These are phyloP conservation scores for Dioscorea cayenensis DNA, from an alignment of 116 monocot genomes.

Conservation along the genomic window DNA sequence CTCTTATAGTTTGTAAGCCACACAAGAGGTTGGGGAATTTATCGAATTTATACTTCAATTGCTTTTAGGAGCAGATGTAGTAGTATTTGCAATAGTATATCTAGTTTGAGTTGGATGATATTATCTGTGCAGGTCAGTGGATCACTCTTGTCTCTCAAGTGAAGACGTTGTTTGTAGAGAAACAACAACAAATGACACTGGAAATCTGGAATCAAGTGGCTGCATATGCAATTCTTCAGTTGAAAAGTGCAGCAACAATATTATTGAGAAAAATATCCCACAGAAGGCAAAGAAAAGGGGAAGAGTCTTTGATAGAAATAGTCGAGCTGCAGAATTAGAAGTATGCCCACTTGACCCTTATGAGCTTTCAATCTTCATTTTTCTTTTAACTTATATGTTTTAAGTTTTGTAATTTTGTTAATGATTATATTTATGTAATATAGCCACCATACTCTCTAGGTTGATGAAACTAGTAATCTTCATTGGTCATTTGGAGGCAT, in stretches of 20 bases:
- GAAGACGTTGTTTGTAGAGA: slow-evolving; percentile 17
- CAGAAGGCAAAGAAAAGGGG: slow-evolving; percentile 63
- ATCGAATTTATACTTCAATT: no score
- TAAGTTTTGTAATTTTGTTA: not conserved
- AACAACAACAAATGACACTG: slow-evolving; percentile 8
- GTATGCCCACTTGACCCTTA: slow-evolving; percentile 25
- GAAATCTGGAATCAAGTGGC: slow-evolving; percentile 9
- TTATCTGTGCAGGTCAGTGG: slow-evolving; percentile 18
- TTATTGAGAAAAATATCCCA: slow-evolving; percentile 9
- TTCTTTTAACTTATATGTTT: not conserved
- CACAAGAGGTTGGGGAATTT: no score
- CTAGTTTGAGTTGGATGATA: not conserved
- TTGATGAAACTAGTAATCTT: no score
- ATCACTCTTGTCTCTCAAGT: slow-evolving; percentile 8
- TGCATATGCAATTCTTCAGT: slow-evolving; percentile 6
- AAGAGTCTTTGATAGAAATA: slow-evolving; percentile 70
- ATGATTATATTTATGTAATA: no score
- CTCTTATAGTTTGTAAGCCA: no score
- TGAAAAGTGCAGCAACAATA: slow-evolving; percentile 2
- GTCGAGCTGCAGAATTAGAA: slow-evolving; percentile 65
- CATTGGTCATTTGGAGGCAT: no score
- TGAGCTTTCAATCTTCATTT: not conserved
- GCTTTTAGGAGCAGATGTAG: no score
- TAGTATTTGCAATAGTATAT: not conserved
- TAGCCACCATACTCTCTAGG: no score